These are phyloP conservation scores for Lentinula aciculospora DNA, from an alignment of 768 basidiomycete genomes.

Conservation along the genomic window DNA sequence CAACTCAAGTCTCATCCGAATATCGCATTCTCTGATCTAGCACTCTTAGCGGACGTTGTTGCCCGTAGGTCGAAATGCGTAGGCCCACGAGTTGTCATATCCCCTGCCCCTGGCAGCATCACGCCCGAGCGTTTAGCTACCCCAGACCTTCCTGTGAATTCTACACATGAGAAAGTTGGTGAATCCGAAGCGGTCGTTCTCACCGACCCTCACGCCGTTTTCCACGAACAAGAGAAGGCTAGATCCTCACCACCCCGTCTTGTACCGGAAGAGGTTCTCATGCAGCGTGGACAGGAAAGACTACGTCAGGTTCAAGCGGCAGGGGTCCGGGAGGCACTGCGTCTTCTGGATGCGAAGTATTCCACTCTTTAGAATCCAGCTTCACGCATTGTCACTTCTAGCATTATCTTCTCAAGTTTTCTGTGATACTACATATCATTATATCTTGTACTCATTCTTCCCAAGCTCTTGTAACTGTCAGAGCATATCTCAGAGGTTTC, in stretches of 20 bases:
- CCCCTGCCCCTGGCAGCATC: constrained; percentile 40
- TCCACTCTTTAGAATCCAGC: constrained; percentile 8
- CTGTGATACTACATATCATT: background rate
- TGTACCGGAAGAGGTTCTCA: constrained; percentile 55
- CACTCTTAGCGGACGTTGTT: constrained; percentile 84
- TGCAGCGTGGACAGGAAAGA: constrained; percentile 55
- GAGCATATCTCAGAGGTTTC: background rate
- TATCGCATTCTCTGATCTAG: constrained; percentile 76
- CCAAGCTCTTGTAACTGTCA: background rate
- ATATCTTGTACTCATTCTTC: background rate
- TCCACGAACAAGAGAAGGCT: constrained; percentile 36
- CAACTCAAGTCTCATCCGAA: constrained; percentile 87
- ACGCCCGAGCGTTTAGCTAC: constrained; percentile 41
- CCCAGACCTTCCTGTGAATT: constrained; percentile 20
- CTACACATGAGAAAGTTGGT: background rate
- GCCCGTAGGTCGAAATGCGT: constrained; percentile 75
- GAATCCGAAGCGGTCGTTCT: constrained; percentile 37
- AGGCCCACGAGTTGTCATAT: constrained; percentile 61
- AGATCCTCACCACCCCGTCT: constrained; percentile 42
- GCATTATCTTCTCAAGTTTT: background rate
- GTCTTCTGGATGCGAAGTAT: constrained; percentile 65
- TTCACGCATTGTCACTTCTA: background rate
- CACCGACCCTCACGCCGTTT: constrained; percentile 50
- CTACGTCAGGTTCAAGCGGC: constrained; percentile 67
- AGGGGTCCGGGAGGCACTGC: constrained; percentile 70